Base-by-base conservation (phyloP, 768 basidiomycete genomes). In the Pleurotus cornucopiae region DNA sequence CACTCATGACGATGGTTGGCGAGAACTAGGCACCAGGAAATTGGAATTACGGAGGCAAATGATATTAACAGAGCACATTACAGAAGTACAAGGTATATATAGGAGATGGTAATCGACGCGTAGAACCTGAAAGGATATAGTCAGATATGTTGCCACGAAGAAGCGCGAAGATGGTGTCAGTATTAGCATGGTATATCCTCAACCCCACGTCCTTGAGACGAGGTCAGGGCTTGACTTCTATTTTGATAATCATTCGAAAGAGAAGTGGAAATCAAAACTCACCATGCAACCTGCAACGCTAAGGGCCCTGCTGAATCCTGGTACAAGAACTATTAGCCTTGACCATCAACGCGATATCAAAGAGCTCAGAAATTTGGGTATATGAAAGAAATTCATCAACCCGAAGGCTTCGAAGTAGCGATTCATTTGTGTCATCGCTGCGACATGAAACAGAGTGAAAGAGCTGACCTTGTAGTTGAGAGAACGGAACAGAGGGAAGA, bases 161-260 rank as follows among this genome's bases (percentile, higher is more conserved):
- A 26, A 26, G 1, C 6, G 49, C 48, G 53, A 30, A 45, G 57
- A 41, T 49, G 54, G 62, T 59, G 67, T 83, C 90, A 92, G 88
- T 79, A 91, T 92, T 91, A 92, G 89, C 89, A 92, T 91, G 89
- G 88, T 78, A 40, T 69, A 74, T 89, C 88, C 77, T 88, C 87
- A 88, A 41, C 76, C 69, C 64, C 76, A 73, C 69, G 77, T 87
- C 86, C 86, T 78, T 82, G 56, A 82, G 85, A 89, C 80, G 71
- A 73, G 76, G 70, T 91, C 84, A 86, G 89, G 75, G 89, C 89
- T 92, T 91, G 89, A 91, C 89, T 90, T 88, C 89, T 91, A 81
- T 83, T 76, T 77, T 83, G 67, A 78, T 83, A 60, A 89, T 87
- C 89, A 83, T 72, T 62, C 58, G 62, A 55, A 56, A 56, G 21